Base-by-base conservation (phyloP, 1,139 yeast genomes). In the Protomyces arabidopsidicola region DNA sequence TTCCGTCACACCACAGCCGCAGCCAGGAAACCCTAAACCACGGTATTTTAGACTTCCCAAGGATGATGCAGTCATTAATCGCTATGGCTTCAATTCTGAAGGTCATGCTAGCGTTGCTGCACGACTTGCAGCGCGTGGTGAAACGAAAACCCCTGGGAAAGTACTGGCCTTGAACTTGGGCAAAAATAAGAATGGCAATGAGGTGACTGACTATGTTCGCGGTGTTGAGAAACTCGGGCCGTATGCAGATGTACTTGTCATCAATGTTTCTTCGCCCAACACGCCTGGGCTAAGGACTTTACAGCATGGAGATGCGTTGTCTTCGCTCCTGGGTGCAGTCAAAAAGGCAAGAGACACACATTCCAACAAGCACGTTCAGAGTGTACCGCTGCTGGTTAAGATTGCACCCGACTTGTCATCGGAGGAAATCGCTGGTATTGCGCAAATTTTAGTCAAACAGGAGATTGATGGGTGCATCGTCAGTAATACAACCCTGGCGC, bases 181-280 rank as follows among this genome's bases (percentile, higher is more conserved):
- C 66, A 91, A 91, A 73, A 91, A 91, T 77, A 93, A 91, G 77
- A 81, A 81, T 50, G 97, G 97, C 63, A 97, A 91, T 72, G 97
- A 90, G 73, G 83, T 90, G 62, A 79, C 84, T 66, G 98, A 93
- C 74, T 91, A 90, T 72, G 83, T 88, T 61, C 81, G 82, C 68
- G 98, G 98, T 66, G 96, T 93, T 48, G 82, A 83, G 66, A 79
- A 86, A 64, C 83, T 91, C 70, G 96, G 95, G 9, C 84, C 86
- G 14, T 85, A 81, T 71, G 97, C 98, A 3, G 98, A 93, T 76
- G 91, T 89, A 5, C 78, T 91, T 66, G 93, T 91, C 48, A 82
- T 91, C 68, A 91, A 91, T 71, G 97, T 91, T n/a, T 90, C 97
- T 0, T 88, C 96, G 58, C 98, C 98, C 67, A 91, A 91, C 73